Percentiles rank a stretch among this genome's conserved stretches.
These are phyloP conservation scores for Colletotrichum cereale DNA, from an alignment of 2,329 filamentous ascomycete species.

Conservation along the genomic window DNA sequence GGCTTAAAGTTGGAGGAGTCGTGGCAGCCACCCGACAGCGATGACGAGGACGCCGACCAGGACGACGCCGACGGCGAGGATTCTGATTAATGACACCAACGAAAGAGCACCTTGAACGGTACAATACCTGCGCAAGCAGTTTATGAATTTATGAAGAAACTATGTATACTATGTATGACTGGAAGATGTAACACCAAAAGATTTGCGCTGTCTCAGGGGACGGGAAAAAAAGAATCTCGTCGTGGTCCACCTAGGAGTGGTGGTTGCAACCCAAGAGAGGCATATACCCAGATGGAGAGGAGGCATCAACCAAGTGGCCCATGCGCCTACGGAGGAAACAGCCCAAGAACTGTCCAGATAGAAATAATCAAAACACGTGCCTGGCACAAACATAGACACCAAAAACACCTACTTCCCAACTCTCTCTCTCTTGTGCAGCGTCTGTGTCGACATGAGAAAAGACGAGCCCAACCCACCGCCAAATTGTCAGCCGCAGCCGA, in stretches of 20 bases:
- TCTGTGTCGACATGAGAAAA: not conserved
- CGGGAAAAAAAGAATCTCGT: not conserved
- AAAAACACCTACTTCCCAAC: not conserved
- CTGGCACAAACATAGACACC: not conserved
- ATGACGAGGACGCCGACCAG: slow-evolving; percentile 65
- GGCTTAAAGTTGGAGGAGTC: slow-evolving; percentile 86
- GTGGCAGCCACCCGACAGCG: slow-evolving; percentile 77
- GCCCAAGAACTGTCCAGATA: slow-evolving; percentile 3
- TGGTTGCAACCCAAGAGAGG: not conserved
- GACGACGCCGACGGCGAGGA: slow-evolving; percentile 53
- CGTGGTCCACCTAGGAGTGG: not conserved
- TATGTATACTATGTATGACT: slow-evolving; percentile 38
- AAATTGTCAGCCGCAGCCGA: not conserved
- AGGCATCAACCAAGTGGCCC: slow-evolving; percentile 9
- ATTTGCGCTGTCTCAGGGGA: not conserved
- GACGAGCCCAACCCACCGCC: too few relatives aligned
- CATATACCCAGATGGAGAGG: slow-evolving; percentile 5
- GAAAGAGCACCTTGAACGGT: not conserved
- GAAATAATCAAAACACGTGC: slow-evolving; percentile 13
- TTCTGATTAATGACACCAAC: slow-evolving; percentile 26
- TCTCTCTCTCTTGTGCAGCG: too few relatives aligned
- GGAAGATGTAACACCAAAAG: slow-evolving; percentile 14
- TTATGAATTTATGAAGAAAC: slow-evolving; percentile 26
- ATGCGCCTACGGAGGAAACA: not conserved
- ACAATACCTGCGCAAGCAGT: slow-evolving; percentile 24